Base-by-base conservation (phyloP, 352 stramenopile species). In the Poterioochromonas sp. region DNA sequence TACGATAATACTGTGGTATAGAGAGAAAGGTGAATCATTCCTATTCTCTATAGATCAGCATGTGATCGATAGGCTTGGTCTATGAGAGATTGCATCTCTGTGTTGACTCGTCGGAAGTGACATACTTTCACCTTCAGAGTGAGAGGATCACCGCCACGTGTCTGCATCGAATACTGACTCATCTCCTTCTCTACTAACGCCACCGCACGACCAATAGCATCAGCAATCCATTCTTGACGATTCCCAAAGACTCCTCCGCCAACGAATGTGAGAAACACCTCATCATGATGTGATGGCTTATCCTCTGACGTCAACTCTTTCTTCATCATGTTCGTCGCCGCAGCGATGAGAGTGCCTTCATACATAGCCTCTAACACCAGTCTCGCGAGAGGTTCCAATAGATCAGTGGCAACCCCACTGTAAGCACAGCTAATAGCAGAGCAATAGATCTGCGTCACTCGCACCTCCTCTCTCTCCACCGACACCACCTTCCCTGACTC, bases 181-280 rank as follows among this genome's bases (percentile, higher is more conserved):
- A 53, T 8, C 44, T 53, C 44, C 20, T 53, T 53, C 12, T 68
- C 41, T 41, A 78, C 60, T 15, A 79, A 34, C 2, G 32, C 22
- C 3, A 81, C 40, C 3, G 79, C 79, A 22, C 40, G 1, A 1
- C 60, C 79, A 43, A 83, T 83, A 18, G 76, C 76, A 32, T 73
- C 76, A 2, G 62, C 39, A 63, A 83, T 83, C 79, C 79, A 83
- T 26, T 60, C 44, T 20, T 5, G 5, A 15, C 5, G 0, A 73
- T 83, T 83, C 26, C 44, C 49, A 77, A 83, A 83, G 11, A 83
- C 79, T n/a, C 79, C 79, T 26, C 79, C 79, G 20, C 79, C 79
- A 41, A 83, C 22, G 11, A 73, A 39, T 3, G 79, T 83, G 0
- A 83, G 41, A 54, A 79, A 83, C 1, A 83, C 76, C 20, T 47